Evolutionary conservation across 179 eudicot species (phyloP).

Genomic region (Silene coronaria): DNA sequence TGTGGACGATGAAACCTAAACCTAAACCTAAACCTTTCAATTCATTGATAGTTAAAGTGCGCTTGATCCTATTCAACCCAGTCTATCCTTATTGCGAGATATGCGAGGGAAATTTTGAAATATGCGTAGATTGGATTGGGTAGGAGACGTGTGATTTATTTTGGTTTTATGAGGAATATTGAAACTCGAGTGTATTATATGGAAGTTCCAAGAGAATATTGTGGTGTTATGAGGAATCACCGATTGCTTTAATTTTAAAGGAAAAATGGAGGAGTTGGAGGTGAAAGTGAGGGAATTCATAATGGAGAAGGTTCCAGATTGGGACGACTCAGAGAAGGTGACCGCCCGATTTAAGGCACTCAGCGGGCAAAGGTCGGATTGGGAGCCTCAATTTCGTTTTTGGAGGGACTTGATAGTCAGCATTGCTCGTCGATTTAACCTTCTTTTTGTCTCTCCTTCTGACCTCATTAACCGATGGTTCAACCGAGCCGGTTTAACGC

Average conservation of each 20-base stretch:
- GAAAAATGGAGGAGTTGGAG: slow-evolving; percentile 4
- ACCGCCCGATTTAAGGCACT: slow-evolving; percentile 73
- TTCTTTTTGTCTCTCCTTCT: slow-evolving; percentile 53
- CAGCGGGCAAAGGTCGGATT: slow-evolving; percentile 84
- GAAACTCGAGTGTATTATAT: too few relatives aligned
- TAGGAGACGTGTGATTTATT: too few relatives aligned
- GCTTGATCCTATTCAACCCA: too few relatives aligned
- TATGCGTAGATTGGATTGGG: too few relatives aligned
- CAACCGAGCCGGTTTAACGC: slow-evolving; percentile 62
- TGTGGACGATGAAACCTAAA: too few relatives aligned
- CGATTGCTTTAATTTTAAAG: neutral
- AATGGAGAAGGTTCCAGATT: slow-evolving; percentile 52
- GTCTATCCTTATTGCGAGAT: too few relatives aligned
- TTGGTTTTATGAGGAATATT: too few relatives aligned
- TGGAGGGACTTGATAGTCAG: slow-evolving; percentile 80
- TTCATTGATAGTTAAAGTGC: too few relatives aligned
- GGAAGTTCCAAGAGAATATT: too few relatives aligned
- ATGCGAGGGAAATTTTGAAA: too few relatives aligned
- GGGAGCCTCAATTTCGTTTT: slow-evolving; percentile 62
- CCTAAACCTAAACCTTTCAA: too few relatives aligned
- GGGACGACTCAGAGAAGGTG: slow-evolving; percentile 63
- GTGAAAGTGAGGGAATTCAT: slow-evolving; percentile 38
- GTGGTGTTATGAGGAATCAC: too few relatives aligned
- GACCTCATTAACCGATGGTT: slow-evolving; percentile 53
- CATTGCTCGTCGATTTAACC: slow-evolving; percentile 44